These are phyloP conservation scores for Ganoderma multipileum DNA, from an alignment of 1,284 basidiomycete genomes.

Conservation along the genomic window DNA sequence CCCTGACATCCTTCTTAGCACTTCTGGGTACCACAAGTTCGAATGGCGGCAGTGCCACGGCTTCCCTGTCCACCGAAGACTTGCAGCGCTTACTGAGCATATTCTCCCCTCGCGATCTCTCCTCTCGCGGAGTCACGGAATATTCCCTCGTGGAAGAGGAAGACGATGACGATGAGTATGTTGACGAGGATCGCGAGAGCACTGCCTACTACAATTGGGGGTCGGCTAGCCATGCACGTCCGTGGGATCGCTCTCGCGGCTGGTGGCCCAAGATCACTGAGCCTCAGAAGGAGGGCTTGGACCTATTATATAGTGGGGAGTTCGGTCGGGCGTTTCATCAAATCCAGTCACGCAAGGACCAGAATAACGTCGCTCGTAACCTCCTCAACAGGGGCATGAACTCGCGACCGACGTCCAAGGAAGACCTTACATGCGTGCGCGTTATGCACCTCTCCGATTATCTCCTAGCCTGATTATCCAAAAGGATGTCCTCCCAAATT, in stretches of 20 bases:
- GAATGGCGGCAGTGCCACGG: slow-evolving; percentile 19
- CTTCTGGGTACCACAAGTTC: slow-evolving; percentile 18
- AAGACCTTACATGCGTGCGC: slow-evolving; percentile 61
- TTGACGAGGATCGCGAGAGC: slow-evolving; percentile 43
- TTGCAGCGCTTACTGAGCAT: slow-evolving; percentile 23
- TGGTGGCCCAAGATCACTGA: slow-evolving; percentile 53
- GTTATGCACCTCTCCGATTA: background rate
- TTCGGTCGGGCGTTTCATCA: slow-evolving; percentile 78
- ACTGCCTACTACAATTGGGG: slow-evolving; percentile 43
- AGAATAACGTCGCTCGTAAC: slow-evolving; percentile 54
- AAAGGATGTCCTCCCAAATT: slow-evolving; percentile 85
- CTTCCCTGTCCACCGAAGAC: slow-evolving; percentile 21
- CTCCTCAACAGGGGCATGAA: slow-evolving; percentile 50
- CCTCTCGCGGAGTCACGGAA: background rate
- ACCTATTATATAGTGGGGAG: slow-evolving; percentile 82
- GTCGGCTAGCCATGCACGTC: background rate
- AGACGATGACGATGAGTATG: slow-evolving; percentile 27
- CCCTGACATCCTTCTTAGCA: slow-evolving; percentile 10
- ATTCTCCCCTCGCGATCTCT: slow-evolving; percentile 8
- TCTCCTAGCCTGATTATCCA: slow-evolving; percentile 8
- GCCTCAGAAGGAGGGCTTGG: slow-evolving; percentile 75
- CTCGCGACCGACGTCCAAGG: slow-evolving; percentile 51
- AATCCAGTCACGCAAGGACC: slow-evolving; percentile 43
- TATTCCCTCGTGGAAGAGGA: slow-evolving; percentile 5
- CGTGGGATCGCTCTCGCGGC: slow-evolving; percentile 39